phyloP scores from a whole-genome alignment of 208 protist genomes.

The Leishmania turanica region DNA sequence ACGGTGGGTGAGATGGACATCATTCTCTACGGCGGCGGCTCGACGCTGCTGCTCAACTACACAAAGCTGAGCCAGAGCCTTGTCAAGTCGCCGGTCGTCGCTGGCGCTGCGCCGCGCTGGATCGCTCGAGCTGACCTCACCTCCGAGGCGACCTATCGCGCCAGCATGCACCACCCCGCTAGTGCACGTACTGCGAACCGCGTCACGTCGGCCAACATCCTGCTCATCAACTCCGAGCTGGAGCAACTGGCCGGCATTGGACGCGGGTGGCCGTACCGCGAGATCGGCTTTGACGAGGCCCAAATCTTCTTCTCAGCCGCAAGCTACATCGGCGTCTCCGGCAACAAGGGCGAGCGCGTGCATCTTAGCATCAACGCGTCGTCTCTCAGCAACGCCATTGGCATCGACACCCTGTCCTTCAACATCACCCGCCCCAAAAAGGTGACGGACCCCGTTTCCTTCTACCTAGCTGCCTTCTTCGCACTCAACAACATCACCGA shows the following conservation, averaged over 20 bases:
- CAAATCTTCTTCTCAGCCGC: constrained; percentile 77
- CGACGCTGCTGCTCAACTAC: constrained; percentile 54
- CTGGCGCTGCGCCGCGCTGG: constrained; percentile 66
- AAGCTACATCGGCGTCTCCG: constrained; percentile 53
- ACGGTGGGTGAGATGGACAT: constrained; percentile 76
- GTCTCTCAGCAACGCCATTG: constrained; percentile 7
- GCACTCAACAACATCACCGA: constrained; percentile 48
- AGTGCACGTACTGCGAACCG: not conserved
- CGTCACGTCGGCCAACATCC: constrained; percentile 42
- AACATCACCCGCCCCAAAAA: constrained; percentile 32
- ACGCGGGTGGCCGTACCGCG: constrained; percentile 78
- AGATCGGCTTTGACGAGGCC: constrained; percentile 79
- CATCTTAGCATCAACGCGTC: constrained; percentile 39
- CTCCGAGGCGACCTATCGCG: constrained; percentile 17
- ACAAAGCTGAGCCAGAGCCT: constrained; percentile 38
- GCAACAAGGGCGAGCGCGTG: constrained; percentile 69
- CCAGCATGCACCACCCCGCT: not conserved
- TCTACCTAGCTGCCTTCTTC: constrained; percentile 43
- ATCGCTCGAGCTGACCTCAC: constrained; percentile 37
- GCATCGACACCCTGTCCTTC: constrained; percentile 3
- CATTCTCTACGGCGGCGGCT: constrained; percentile 36
- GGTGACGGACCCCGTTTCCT: constrained; percentile 23
- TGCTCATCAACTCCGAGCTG: constrained; percentile 71
- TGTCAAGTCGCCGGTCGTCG: constrained; percentile 22
- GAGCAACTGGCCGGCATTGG: constrained; percentile 82